phyloP scores from a whole-genome alignment of 2,329 filamentous ascomycete species.

The Drechslerella coelobrocha region DNA sequence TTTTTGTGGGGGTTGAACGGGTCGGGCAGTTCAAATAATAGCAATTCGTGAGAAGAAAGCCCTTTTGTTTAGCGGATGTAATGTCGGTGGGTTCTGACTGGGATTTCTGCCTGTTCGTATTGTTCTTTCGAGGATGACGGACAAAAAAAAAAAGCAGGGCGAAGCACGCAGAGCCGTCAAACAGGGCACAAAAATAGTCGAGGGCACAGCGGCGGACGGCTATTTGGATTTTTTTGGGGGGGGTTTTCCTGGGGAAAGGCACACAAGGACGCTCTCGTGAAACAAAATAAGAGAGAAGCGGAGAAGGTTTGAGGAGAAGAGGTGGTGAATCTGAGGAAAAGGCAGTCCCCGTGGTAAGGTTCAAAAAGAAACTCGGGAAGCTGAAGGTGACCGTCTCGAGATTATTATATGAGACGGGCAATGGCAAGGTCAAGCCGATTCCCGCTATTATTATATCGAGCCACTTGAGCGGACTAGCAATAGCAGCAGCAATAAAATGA shows the following conservation, averaged over 20 bases:
- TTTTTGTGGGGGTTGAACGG: slow-evolving; percentile 26
- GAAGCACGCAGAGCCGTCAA: slow-evolving; percentile 34
- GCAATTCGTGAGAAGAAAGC: too few species aligned
- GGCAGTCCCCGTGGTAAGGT: slow-evolving; percentile 4
- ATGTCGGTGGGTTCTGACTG: neutral
- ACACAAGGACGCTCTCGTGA: slow-evolving; percentile 22
- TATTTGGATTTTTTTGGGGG: neutral
- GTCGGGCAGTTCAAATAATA: neutral
- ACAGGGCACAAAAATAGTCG: slow-evolving; percentile 47
- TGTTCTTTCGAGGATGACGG: slow-evolving; percentile 32
- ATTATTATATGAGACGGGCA: slow-evolving; percentile 27
- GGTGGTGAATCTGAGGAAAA: neutral
- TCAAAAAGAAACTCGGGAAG: slow-evolving; percentile 20
- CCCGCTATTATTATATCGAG: slow-evolving; percentile 23
- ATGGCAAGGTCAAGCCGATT: neutral
- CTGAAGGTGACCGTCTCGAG: slow-evolving; percentile 27
- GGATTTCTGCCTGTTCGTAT: slow-evolving; percentile 34
- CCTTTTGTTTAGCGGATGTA: neutral
- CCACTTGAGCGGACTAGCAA: neutral
- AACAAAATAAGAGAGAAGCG: slow-evolving; percentile 9
- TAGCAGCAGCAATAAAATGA: neutral
- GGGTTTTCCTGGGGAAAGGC: neutral
- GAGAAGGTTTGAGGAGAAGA: slow-evolving; percentile 18
- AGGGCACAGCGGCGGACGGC: neutral
- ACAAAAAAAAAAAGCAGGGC: slow-evolving; percentile 32